Evolutionary conservation across 2,329 filamentous ascomycete genomes (phyloP).

Genomic region (Colletotrichum coccodes): DNA sequence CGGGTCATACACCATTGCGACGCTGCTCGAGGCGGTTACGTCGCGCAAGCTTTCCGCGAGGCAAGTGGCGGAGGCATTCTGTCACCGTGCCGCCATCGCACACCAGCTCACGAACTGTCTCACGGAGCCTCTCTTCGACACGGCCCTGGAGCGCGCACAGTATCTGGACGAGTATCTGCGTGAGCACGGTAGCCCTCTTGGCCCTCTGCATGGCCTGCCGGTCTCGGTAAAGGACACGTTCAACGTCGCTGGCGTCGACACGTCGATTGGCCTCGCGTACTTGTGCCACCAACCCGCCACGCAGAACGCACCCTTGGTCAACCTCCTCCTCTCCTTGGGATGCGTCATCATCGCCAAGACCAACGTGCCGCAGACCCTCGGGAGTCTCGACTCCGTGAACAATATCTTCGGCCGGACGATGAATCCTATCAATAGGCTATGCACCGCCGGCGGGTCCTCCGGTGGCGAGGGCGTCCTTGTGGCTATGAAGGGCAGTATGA

Average conservation of each 20-base stretch:
- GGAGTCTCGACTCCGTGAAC: slow-evolving; percentile 32
- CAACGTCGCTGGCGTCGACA: slow-evolving; percentile 56
- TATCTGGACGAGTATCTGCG: slow-evolving; percentile 57
- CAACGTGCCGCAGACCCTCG: slow-evolving; percentile 41
- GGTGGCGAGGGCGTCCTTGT: slow-evolving; percentile 28
- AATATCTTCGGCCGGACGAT: slow-evolving; percentile 29
- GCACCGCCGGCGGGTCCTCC: slow-evolving; percentile 25
- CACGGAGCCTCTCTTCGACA: slow-evolving; percentile 61
- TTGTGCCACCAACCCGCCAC: slow-evolving; percentile 44
- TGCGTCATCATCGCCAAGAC: slow-evolving; percentile 36
- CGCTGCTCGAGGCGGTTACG: slow-evolving; percentile 1
- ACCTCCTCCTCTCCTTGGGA: slow-evolving; percentile 42
- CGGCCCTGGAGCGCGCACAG: slow-evolving; percentile 58
- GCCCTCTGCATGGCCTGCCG: slow-evolving; percentile 71
- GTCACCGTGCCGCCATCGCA: slow-evolving; percentile 48
- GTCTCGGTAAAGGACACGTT: slow-evolving; percentile 62
- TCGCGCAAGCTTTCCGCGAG: not conserved
- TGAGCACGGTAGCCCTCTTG: slow-evolving; percentile 53
- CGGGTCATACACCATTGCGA: slow-evolving; percentile 1
- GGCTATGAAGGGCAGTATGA: slow-evolving; percentile 19
- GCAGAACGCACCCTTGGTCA: slow-evolving; percentile 41
- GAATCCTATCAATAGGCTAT: slow-evolving; percentile 27
- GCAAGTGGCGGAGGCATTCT: slow-evolving; percentile 17
- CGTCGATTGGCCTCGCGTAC: slow-evolving; percentile 48
- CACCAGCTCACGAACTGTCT: slow-evolving; percentile 67